Conservation (phyloP, 1,139 yeast species). For the Insectozyma bohioensis region DNA sequence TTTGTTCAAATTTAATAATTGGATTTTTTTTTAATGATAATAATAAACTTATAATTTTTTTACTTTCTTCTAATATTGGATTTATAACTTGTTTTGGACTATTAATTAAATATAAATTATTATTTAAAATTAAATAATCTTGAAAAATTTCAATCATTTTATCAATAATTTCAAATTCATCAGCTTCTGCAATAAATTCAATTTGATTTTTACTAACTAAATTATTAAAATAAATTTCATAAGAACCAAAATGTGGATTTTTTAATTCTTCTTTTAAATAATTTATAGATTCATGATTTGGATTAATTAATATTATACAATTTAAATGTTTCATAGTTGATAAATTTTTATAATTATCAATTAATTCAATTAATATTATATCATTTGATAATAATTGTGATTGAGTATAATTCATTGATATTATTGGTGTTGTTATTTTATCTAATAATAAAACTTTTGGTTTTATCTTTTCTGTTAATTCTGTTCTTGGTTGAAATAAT, state of each 20-base stretch:
- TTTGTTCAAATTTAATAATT: conserved; percentile 69
- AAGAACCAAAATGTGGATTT: conserved; percentile 75
- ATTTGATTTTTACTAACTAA: conserved; percentile 69
- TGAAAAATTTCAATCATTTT: conserved; percentile 81
- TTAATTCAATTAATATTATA: conserved; percentile 76
- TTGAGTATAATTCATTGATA: conserved; percentile 87
- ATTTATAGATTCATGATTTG: conserved; percentile 64
- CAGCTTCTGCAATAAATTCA: conserved; percentile 87
- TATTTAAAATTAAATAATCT: conserved; percentile 75
- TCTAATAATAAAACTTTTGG: conserved; percentile 81
- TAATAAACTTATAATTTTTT: conserved; percentile 62
- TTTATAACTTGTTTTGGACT: conserved; percentile 5
- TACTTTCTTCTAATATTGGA: conserved; percentile 45
- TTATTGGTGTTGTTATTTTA: conserved; percentile 71
- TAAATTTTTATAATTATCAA: conserved; percentile 60
- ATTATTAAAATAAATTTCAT: conserved; percentile 77
- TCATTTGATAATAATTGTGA: conserved; percentile 79
- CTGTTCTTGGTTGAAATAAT: conserved; percentile 24
- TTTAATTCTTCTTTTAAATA: conserved; percentile 63
- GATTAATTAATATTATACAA: conserved; percentile 79
- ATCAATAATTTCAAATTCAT: conserved; percentile 76
- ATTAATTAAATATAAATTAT: conserved; percentile 52
- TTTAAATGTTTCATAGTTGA: conserved; percentile 74
- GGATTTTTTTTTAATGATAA: conserved; percentile 79
- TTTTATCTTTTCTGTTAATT: conserved; percentile 20